Percentiles rank a stretch among this genome's conserved stretches.
These are phyloP conservation scores for Diospyros lotus DNA, from an alignment of 148 eudicot genomes.

Conservation along the genomic window DNA sequence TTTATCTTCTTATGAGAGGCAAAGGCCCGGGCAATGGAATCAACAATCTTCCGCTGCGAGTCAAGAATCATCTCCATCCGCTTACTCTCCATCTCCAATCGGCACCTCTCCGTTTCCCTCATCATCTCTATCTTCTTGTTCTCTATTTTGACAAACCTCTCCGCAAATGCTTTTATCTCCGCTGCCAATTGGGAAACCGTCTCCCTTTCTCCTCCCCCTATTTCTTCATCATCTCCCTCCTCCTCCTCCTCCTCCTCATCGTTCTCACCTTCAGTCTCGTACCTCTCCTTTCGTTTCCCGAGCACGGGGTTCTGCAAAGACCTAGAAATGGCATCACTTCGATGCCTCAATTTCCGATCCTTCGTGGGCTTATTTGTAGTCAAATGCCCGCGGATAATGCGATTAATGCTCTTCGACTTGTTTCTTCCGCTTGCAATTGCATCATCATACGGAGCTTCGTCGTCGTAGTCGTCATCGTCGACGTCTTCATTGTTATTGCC, in stretches of 20 bases:
- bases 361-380: neutral
- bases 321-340: slow-evolving; percentile 24
- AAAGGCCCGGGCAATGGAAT: slow-evolving; percentile 50
- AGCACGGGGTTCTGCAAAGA: slow-evolving; percentile 17
- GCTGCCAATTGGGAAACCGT: slow-evolving; percentile 41
- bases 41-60: slow-evolving; percentile 54
- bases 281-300: slow-evolving; percentile 19
- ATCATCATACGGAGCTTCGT: neutral
- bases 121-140: slow-evolving; percentile 69
- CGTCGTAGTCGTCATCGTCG: slow-evolving; percentile 18
- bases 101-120: slow-evolving; percentile 46
- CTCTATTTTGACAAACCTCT: slow-evolving; percentile 60
- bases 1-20: slow-evolving; percentile 38
- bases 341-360: slow-evolving; percentile 11
- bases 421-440: slow-evolving; percentile 3
- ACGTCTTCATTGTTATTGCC: slow-evolving; percentile 9
- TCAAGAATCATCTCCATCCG: slow-evolving; percentile 60
- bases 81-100: slow-evolving; percentile 84
- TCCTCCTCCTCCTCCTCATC: slow-evolving; percentile 28
- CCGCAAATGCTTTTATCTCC: slow-evolving; percentile 59
- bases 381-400: slow-evolving; percentile 12
- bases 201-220: slow-evolving; percentile 6
- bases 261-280: slow-evolving; percentile 8
- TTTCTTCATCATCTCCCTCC: slow-evolving; percentile 15
- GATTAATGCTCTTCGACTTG: slow-evolving; percentile 30